Conservation (phyloP, 257 asterid species). For the Fraxinus quadrangulata region DNA sequence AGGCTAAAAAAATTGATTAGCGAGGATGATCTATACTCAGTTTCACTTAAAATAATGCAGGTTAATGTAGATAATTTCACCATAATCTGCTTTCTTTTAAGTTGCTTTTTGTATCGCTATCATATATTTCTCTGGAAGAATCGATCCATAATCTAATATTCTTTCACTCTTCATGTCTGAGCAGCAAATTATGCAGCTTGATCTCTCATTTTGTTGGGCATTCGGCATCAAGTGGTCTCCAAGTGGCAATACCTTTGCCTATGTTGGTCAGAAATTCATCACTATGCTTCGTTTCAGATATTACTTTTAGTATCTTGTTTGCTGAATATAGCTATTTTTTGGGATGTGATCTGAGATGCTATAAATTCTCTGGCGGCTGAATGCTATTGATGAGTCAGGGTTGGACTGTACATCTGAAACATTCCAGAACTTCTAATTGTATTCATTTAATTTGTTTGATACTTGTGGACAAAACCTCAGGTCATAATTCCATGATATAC, state of each 20-base stretch:
- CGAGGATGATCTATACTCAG: slow-evolving; percentile 9
- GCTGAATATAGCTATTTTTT: slow-evolving; percentile 11
- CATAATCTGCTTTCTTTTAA: slow-evolving; percentile 7
- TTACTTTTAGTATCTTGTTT: slow-evolving; percentile 17
- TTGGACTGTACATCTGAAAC: not conserved
- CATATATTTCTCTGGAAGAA: slow-evolving; percentile 12
- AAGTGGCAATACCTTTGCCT: slow-evolving; percentile 85
- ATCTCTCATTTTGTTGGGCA: slow-evolving; percentile 92
- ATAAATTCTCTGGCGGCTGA: slow-evolving; percentile 1
- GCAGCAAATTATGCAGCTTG: slow-evolving; percentile 99
- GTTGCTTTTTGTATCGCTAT: not conserved
- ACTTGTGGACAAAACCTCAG: slow-evolving; percentile 42
- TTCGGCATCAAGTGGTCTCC: slow-evolving; percentile 98
- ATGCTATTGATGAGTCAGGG: slow-evolving; percentile 6
- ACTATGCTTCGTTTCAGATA: slow-evolving; percentile 25
- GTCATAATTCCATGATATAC: slow-evolving; percentile 97
- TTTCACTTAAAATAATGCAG: not conserved
- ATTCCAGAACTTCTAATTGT: not conserved
- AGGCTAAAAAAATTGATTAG: slow-evolving; percentile 4
- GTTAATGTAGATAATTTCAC: not conserved
- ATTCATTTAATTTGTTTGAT: slow-evolving; percentile 26
- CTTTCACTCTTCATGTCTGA: slow-evolving; percentile 15
- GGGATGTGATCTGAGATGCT: slow-evolving; percentile 4
- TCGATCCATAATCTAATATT: slow-evolving; percentile 18
- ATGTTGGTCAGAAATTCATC: slow-evolving; percentile 73